These are phyloP conservation scores for Neurospora tetrasperma DNA, from an alignment of 495 filamentous ascomycete species.

Conservation along the genomic window DNA sequence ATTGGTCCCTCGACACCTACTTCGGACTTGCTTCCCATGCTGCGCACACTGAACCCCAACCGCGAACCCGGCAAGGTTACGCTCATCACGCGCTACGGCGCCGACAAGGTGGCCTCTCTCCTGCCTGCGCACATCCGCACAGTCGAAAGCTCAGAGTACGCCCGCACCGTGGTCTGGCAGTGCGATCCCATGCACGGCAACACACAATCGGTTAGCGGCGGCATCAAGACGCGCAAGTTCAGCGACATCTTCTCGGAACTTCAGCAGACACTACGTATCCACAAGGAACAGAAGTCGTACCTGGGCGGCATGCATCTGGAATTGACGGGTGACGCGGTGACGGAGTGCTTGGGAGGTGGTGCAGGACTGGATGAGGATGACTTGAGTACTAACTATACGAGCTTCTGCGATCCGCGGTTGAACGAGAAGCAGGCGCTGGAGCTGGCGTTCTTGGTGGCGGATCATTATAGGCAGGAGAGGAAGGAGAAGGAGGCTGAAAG, in stretches of 20 bases:
- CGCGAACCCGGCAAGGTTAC: constrained; percentile 84
- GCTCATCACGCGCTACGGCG: constrained; percentile 90
- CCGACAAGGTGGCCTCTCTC: constrained; percentile 54
- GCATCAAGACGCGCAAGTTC: constrained; percentile 85
- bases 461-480: constrained; percentile 49
- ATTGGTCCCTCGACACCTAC: constrained; percentile 75
- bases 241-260: constrained; percentile 78
- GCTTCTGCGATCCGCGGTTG: constrained; percentile 86
- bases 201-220: constrained; percentile 55
- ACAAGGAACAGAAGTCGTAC: constrained; percentile 69
- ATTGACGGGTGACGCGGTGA: constrained; percentile 89
- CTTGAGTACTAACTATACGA: constrained; percentile 77
- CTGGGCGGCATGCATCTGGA: constrained; percentile 93
- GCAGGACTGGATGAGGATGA: constrained; percentile 81
- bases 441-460: constrained; percentile 86
- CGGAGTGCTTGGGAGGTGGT: constrained; percentile 89
- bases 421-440: constrained; percentile 98
- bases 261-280: constrained; percentile 66
- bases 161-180: constrained; percentile 84
- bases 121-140: constrained; percentile 77
- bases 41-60: constrained; percentile 74
- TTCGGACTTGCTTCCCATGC: constrained; percentile 60
- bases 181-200: constrained; percentile 99
- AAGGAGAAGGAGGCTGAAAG: constrained; percentile 2
- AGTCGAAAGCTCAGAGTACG: constrained; percentile 58